Base-by-base conservation (phyloP, 257 asterid genomes). In the Oldenlandia corymbosa region DNA sequence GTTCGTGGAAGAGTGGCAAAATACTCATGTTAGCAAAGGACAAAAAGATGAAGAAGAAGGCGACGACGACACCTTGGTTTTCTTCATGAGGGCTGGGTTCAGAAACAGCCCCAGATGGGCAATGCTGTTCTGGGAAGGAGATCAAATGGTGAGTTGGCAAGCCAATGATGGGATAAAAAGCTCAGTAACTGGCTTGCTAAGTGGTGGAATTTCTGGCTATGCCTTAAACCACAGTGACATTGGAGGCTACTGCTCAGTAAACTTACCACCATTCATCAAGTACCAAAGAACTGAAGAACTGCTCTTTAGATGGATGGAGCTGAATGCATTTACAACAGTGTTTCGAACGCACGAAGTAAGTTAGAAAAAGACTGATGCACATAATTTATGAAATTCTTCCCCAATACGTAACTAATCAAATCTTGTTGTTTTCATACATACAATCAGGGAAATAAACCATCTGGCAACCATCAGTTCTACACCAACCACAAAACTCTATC, bases 71-170 rank as follows among this genome's bases (percentile, higher is more conserved):
- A n/a, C n/a, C 48, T 72, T 91, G 80, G 98, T 91, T 60, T 91
- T 91, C 90, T 91, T 88, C 79, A 88, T 82, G 98, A 75, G 98
- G 71, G 90, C 98, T 30, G 98, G 98, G 53, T 91, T 86, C 68
- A 77, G 93, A 58, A 76, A 76, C 13, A 86, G 93, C 67, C 95
- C 97, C 1, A 86, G 78, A 78, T 88, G 88, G 91, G 95, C 85
- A 56, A 85, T 87, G 78, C 78, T 91, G 28, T 88, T 88, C 54
- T 91, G 98, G 98, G 98, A 91, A 80, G 98, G 98, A 54, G 98
- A 91, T 69, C 98, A 91, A 81, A 91, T 91, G 98, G 97, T 91
- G 45, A 91, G 98, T 64, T 91, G 98, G 98, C 95, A 88, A 75
- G 72, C 85, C n/a, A 87, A 91, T 64, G 98, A 91, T 67, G 98